Evolutionary conservation across 352 stramenopile species (phyloP).

Genomic region (Phytopythium sindhum): DNA sequence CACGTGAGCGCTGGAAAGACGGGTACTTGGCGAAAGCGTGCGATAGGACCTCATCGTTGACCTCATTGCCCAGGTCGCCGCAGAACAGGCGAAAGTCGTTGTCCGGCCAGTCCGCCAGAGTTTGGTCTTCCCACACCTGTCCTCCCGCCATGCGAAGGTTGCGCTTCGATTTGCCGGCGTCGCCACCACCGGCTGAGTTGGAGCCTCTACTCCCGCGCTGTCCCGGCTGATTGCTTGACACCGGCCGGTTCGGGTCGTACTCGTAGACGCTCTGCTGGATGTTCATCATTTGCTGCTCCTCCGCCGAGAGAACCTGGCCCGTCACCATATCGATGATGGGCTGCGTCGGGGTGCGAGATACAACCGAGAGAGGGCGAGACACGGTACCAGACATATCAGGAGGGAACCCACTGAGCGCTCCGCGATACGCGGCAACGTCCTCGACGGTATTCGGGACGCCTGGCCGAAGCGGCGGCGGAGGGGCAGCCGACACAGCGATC

Average conservation of each 20-base stretch:
- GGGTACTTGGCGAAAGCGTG: conserved; percentile 74
- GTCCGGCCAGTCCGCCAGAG: conserved; percentile 92
- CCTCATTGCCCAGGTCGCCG: conserved; percentile 92
- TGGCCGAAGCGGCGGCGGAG: conserved; percentile 8
- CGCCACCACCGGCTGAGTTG: not conserved
- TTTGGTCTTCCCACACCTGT: conserved; percentile 91
- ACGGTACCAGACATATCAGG: conserved; percentile 35
- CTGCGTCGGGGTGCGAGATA: conserved; percentile 21
- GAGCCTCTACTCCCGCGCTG: not conserved
- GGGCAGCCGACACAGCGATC: not conserved
- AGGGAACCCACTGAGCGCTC: conserved; percentile 69
- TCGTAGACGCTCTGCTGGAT: conserved; percentile 83
- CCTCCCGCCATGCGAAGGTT: conserved; percentile 72
- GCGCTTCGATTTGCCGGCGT: conserved; percentile 34
- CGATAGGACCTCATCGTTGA: conserved; percentile 85
- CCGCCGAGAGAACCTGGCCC: conserved; percentile 49
- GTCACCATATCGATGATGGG: conserved; percentile 67
- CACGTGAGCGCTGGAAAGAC: conserved; percentile 76
- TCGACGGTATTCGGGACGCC: conserved; percentile 43
- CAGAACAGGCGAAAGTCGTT: conserved; percentile 97
- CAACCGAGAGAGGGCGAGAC: not conserved
- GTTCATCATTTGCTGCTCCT: conserved; percentile 82
- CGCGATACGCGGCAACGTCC: conserved; percentile 42
- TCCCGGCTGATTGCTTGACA: conserved; percentile 3
- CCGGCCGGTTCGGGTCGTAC: conserved; percentile 56